Base-by-base conservation (phyloP, 2,329 filamentous ascomycete genomes). In the Plenodomus biglobosus region DNA sequence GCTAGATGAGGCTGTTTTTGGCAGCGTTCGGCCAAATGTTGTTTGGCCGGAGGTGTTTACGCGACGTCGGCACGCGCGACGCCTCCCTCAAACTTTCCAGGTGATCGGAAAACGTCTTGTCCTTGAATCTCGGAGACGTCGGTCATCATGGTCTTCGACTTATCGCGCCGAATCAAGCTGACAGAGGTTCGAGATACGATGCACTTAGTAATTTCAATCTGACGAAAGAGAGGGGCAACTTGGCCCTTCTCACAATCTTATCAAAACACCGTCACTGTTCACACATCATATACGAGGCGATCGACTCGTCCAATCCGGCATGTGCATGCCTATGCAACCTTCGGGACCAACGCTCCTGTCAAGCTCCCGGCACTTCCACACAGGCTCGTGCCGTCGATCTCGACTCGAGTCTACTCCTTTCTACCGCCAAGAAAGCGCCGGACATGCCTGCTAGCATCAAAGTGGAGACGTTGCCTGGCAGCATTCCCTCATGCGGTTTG, bases 391-490 rank as follows among this genome's bases (percentile, higher is more conserved):
- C 50, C 52, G 55, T 50, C 50, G 56, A 58, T 55, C 55, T 50
- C 41, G 49, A 48, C 50, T 55, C 45, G 45, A 50, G 46, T 50
- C 50, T 48, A 46, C 50, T 55, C 49, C 49, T 56, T 53, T 48
- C 41, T 42, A 44, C 45, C 47, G 57, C 57, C 57, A 57, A 55
- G 49, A 17, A 15, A 36, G 58, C 53, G 53, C 53, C 55, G 52
- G 43, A 40, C 42, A 39, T 36, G 38, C 39, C 42, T 42, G 40
- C 39, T 50, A 36, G 42, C 20, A 43, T 45, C 27, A 36, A 50
- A 49, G 38, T 30, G 43, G 53, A 41, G 38, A 36, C 16, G 27
- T 21, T 18, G 20, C 42, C 38, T 38, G 36, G 20, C 41, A 37
- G 40, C 38, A 50, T 44, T 43, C 35, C 42, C 48, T 16, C 21